Evolutionary conservation across 306 rosid genomes (phyloP).

Genomic region (Begonia fuchsioides): DNA sequence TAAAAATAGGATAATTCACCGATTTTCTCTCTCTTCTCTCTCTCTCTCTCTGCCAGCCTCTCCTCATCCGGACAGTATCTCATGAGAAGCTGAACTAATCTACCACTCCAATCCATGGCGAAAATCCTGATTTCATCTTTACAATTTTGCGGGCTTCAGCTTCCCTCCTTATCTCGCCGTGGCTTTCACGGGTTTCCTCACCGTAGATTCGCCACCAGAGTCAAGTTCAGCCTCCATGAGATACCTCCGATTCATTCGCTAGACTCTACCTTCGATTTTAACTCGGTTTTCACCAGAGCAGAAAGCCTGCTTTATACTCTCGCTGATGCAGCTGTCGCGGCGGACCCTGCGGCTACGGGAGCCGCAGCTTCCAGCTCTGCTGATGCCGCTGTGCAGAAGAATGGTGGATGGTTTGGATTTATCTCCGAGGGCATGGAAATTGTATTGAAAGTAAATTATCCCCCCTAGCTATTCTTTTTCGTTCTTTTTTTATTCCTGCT

Average conservation of each 20-base stretch:
- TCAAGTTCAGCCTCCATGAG: slow-evolving; percentile 65
- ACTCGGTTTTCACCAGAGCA: slow-evolving; percentile 27
- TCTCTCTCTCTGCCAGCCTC: slow-evolving; percentile 13
- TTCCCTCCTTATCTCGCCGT: slow-evolving; percentile 23
- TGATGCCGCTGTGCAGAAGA: slow-evolving; percentile 56
- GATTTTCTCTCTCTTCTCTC: too few relatives aligned
- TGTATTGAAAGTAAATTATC: slow-evolving; percentile 10
- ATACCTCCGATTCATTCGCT: slow-evolving; percentile 53
- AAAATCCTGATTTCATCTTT: slow-evolving; percentile 59
- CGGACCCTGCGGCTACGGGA: background rate
- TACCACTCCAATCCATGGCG: slow-evolving; percentile 53
- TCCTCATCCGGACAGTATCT: slow-evolving; percentile 14
- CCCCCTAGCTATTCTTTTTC: too few relatives aligned
- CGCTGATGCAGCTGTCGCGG: slow-evolving; percentile 28
- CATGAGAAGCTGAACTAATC: too few relatives aligned
- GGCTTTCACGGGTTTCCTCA: slow-evolving; percentile 23
- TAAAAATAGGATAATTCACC: too few relatives aligned
- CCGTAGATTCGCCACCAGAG: slow-evolving; percentile 46
- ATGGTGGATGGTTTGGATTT: slow-evolving; percentile 88
- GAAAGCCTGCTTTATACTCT: slow-evolving; percentile 78
- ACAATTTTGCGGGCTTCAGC: slow-evolving; percentile 35
- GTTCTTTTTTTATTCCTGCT: background rate
- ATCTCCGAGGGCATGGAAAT: slow-evolving; percentile 84
- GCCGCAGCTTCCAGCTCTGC: slow-evolving; percentile 20
- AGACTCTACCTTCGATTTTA: slow-evolving; percentile 28